Base-by-base conservation (phyloP, 768 basidiomycete species). In the Pisolithus microcarpus region DNA sequence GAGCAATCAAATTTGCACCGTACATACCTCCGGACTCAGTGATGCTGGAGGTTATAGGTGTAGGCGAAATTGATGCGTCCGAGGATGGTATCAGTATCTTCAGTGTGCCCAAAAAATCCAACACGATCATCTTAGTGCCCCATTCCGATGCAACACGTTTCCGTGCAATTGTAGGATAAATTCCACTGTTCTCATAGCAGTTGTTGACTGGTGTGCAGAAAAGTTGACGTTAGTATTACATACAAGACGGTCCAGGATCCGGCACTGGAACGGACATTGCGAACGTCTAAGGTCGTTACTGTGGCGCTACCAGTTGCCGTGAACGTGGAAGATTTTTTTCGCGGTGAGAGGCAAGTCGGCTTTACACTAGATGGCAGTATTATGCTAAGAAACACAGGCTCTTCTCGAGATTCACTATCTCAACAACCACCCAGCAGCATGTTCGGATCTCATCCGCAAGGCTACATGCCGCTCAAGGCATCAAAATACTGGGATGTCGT, bases 251-350 rank as follows among this genome's bases (percentile, higher is more conserved):
- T 59, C 6, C 56, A 69, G 1, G 78, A 85, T 52, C 76, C 82
- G 1, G 67, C 67, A 3, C 56, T 84, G 5, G 65, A 66, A 15
- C 77, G 91, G 36, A 76, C 66, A 5, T 65, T 90, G 24, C 72
- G 70, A 37, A 72, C 79, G 28, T 74, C 78, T 11, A 76, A 79
- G 51, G 66, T 75, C 2, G 72, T 94, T 4, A 73, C 77, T 13
- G 82, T 85, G 7, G 76, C 85, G 0, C 73, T 97, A 4, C 94
- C 95, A 0, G 74, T 99, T 40, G 81, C 87, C 3, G 88, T 97
- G 52, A 96, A 94, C 52, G 95, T 98, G 0, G 89, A 97, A 67
- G 96, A 99, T 64, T 94, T 91, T 67, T 97, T 98, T 74, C 82
- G 95, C 19, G 85, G 86, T 24, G 74, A 80, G 50, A 84, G 82